phyloP scores from a whole-genome alignment of 2,329 filamentous ascomycete species.

The Plectosphaerella cucumerina region DNA sequence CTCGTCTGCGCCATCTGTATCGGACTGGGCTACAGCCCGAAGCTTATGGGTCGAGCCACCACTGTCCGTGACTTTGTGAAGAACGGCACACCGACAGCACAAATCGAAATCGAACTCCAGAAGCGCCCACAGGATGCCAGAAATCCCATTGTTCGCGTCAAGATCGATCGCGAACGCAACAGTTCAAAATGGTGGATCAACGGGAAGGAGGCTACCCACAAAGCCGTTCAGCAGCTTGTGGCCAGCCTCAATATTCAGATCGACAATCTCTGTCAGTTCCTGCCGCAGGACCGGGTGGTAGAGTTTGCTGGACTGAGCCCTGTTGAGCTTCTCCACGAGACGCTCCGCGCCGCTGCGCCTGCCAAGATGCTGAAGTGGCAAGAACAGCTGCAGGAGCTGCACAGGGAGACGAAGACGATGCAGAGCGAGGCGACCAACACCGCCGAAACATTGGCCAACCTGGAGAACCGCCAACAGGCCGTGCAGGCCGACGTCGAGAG shows the following conservation, averaged over 20 bases:
- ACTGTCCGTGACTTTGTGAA: slow-evolving; percentile 90
- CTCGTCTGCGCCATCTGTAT: slow-evolving; percentile 95
- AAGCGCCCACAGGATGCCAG: slow-evolving; percentile 50
- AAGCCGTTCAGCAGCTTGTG: slow-evolving; percentile 63
- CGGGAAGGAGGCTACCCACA: slow-evolving; percentile 56
- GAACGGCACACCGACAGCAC: slow-evolving; percentile 72
- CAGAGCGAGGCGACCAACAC: slow-evolving; percentile 55
- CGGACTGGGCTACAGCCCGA: slow-evolving; percentile 78
- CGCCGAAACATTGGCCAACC: slow-evolving; percentile 57
- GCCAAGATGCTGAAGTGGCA: slow-evolving; percentile 79
- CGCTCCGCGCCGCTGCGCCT: slow-evolving; percentile 81
- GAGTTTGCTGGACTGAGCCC: slow-evolving; percentile 86
- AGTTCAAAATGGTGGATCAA: slow-evolving; percentile 76
- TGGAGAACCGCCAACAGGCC: slow-evolving; percentile 69
- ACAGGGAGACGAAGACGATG: slow-evolving; percentile 63
- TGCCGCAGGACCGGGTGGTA: slow-evolving; percentile 92
- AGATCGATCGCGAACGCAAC: slow-evolving; percentile 79
- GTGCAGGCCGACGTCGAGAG: slow-evolving; percentile 81
- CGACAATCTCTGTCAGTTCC: slow-evolving; percentile 95
- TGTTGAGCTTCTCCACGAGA: slow-evolving; percentile 77
- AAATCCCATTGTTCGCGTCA: slow-evolving; percentile 72
- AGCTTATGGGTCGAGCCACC: slow-evolving; percentile 80
- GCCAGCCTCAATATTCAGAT: slow-evolving; percentile 82
- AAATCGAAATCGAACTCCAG: slow-evolving; percentile 87
- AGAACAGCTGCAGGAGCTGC: slow-evolving; percentile 64